Evolutionary conservation across 805 yeast genomes (phyloP).

Genomic region (Teunomyces gatunensis): DNA sequence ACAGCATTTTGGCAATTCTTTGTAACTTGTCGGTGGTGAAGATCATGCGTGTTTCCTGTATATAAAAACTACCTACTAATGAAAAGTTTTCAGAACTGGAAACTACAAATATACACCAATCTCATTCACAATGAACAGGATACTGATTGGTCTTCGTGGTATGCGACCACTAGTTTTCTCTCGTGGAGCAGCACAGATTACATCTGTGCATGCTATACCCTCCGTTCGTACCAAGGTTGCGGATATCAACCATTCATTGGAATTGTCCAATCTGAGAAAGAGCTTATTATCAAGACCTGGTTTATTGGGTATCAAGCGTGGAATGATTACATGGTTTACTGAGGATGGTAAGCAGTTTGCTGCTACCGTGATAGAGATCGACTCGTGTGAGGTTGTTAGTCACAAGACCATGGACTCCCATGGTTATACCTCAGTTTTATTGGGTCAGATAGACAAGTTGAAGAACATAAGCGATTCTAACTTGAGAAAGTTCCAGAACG

Average conservation of each 20-base stretch:
- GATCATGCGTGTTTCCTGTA: background rate
- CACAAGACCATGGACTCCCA: constrained; percentile 67
- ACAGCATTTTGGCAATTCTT: too few relatives aligned
- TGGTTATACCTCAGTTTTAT: constrained; percentile 82
- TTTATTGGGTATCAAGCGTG: constrained; percentile 75
- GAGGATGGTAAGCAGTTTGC: constrained; percentile 68
- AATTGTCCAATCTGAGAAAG: constrained; percentile 66
- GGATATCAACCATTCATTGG: constrained; percentile 62
- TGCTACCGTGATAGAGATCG: constrained; percentile 84
- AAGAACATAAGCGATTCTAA: constrained; percentile 46
- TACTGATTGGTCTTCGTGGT: constrained; percentile 2
- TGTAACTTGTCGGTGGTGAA: background rate
- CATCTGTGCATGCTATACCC: constrained; percentile 53
- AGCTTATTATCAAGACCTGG: constrained; percentile 80
- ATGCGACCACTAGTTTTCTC: constrained; percentile 5
- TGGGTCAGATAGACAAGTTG: constrained; percentile 76
- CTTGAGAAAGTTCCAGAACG: constrained; percentile 75
- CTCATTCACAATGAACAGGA: constrained; percentile 1
- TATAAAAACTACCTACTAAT: background rate
- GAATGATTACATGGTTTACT: constrained; percentile 85
- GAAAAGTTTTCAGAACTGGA: background rate
- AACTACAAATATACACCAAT: background rate
- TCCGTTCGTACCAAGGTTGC: constrained; percentile 46
- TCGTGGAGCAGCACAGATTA: constrained; percentile 38
- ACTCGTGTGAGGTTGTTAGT: constrained; percentile 81